A percentile compares a stretch with the other conserved stretches of the same genome.
These are phyloP conservation scores for Hippophae tibetana DNA, from an alignment of 306 rosid species.

Conservation along the genomic window DNA sequence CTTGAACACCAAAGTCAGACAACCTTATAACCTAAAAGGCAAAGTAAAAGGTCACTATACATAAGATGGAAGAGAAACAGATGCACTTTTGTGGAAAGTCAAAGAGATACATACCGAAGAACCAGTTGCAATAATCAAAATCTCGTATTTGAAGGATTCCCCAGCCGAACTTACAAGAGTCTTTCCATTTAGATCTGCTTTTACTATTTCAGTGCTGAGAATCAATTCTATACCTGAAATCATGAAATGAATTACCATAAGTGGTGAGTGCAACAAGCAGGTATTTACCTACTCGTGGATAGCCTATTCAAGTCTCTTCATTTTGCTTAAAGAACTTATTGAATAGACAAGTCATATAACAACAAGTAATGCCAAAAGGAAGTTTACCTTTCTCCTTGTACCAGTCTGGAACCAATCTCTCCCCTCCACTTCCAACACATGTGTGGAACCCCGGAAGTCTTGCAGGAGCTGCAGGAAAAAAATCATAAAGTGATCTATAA, in stretches of 20 bases:
- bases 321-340: background rate
- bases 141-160: slow-evolving; percentile 59
- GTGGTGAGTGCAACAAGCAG: too few species aligned
- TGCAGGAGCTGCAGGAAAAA: slow-evolving; percentile 75
- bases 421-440: slow-evolving; percentile 96
- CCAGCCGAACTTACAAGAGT: slow-evolving; percentile 58
- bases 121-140: slow-evolving; percentile 79
- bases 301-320: too few species aligned
- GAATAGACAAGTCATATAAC: too few species aligned
- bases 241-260: background rate
- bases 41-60: slow-evolving; percentile 5
- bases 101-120: slow-evolving; percentile 52
- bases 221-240: slow-evolving; percentile 75
- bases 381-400: slow-evolving; percentile 71
- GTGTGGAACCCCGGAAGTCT: slow-evolving; percentile 94
- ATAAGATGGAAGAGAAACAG: slow-evolving; percentile 8
- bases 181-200: slow-evolving; percentile 66
- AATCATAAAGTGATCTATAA: slow-evolving; percentile 3
- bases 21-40: slow-evolving; percentile 64
- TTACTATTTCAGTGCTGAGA: slow-evolving; percentile 77
- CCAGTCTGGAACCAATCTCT: slow-evolving; percentile 81
- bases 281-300: too few species aligned
- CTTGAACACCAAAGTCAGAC: slow-evolving; percentile 83
- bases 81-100: background rate
- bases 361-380: background rate